Percentiles rank a stretch among this genome's conserved stretches.
Evolutionary conservation across 164 flowering plant species (phyloP).

Genomic region (Tetrastigma voinierianum): DNA sequence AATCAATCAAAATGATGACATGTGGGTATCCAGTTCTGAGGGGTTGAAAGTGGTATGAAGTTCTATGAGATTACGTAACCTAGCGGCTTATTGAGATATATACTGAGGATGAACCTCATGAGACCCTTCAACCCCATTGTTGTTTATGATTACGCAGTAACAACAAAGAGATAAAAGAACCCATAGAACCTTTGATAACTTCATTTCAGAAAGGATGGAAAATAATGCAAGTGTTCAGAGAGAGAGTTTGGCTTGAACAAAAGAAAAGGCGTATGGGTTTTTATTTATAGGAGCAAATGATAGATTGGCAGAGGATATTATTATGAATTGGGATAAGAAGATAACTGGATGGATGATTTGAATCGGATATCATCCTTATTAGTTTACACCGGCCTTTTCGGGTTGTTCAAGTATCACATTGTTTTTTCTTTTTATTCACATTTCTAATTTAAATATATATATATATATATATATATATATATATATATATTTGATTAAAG

Average conservation of each 20-base stretch:
- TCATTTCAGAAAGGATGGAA: not conserved
- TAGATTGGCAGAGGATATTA: too few species aligned
- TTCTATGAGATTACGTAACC: conserved; percentile 30
- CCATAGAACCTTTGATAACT: not conserved
- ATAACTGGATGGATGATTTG: too few species aligned
- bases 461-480: too few species aligned
- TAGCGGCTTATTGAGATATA: conserved; percentile 3
- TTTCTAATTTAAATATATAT: too few species aligned
- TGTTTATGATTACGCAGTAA: not conserved
- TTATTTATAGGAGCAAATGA: too few species aligned
- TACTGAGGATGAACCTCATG: conserved; percentile 35
- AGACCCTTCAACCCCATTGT: conserved; percentile 29
- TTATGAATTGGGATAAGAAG: too few species aligned
- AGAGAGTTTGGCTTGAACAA: not conserved
- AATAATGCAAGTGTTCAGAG: too few species aligned
- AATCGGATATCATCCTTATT: too few species aligned
- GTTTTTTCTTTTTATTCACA: too few species aligned
- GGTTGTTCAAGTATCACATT: too few species aligned
- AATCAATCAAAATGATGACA: not conserved
- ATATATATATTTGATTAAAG: too few species aligned
- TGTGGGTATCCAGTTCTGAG: conserved; percentile 56
- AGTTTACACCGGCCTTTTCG: too few species aligned
- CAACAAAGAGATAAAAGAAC: not conserved
- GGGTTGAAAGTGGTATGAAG: conserved; percentile 63
- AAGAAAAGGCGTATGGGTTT: not conserved